These are phyloP conservation scores for Spiromastix sp. DNA, from an alignment of 2,329 filamentous ascomycete genomes.

Conservation along the genomic window DNA sequence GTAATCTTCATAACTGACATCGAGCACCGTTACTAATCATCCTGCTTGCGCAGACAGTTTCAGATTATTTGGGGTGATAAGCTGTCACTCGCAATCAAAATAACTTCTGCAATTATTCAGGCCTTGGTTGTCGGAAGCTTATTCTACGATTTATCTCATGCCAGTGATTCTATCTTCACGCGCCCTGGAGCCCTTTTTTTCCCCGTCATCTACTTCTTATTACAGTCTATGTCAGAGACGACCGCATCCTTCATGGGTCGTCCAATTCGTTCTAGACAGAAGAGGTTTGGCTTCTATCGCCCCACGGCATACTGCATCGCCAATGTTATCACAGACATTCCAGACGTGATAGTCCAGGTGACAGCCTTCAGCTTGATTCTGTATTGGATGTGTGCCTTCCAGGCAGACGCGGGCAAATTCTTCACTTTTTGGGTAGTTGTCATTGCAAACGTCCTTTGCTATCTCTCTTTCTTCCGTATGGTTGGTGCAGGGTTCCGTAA, in stretches of 20 bases:
- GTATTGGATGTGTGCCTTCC: slow-evolving; percentile 79
- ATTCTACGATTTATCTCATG: slow-evolving; percentile 61
- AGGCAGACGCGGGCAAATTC: slow-evolving; percentile 62
- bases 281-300: slow-evolving; percentile 77
- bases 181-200: slow-evolving; percentile 77
- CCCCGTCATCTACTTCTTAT: slow-evolving; percentile 67
- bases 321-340: slow-evolving; percentile 73
- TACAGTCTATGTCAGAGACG: slow-evolving; percentile 68
- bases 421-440: slow-evolving; percentile 76
- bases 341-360: slow-evolving; percentile 64
- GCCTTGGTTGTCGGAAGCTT: slow-evolving; percentile 67
- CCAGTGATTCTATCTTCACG: slow-evolving; percentile 63
- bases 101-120: slow-evolving; percentile 61
- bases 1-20: not conserved
- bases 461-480: slow-evolving; percentile 50
- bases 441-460: slow-evolving; percentile 55
- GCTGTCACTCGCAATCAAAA: slow-evolving; percentile 58
- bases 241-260: slow-evolving; percentile 77
- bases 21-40: slow-evolving; percentile 13
- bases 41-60: slow-evolving; percentile 60
- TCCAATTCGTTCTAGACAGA: slow-evolving; percentile 83
- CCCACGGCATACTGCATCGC: slow-evolving; percentile 66
- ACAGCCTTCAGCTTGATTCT: slow-evolving; percentile 67
- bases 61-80: slow-evolving; percentile 66
- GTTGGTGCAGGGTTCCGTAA: slow-evolving; percentile 46